These are phyloP conservation scores for Pontederia paniculata DNA, from an alignment of 176 grass and related monocot genomes.

Conservation along the genomic window DNA sequence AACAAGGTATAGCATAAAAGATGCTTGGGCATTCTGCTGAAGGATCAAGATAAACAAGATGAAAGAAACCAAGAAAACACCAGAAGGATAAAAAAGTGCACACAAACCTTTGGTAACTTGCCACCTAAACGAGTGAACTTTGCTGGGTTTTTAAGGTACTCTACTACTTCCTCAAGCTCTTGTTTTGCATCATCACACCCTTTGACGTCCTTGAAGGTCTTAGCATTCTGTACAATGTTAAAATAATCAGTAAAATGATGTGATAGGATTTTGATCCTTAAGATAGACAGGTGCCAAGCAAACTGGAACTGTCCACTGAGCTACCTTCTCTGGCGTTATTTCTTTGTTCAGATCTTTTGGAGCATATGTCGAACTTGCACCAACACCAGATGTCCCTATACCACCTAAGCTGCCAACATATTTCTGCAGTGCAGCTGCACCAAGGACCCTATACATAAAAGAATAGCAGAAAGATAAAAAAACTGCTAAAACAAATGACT, in stretches of 20 bases:
- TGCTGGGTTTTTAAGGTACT: slow-evolving; percentile 90
- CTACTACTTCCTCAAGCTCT: slow-evolving; percentile 96
- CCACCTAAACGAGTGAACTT: slow-evolving; percentile 98
- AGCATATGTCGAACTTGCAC: slow-evolving; percentile 67
- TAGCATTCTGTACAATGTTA: slow-evolving; percentile 47
- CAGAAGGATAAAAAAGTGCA: neutral
- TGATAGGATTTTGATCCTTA: no score
- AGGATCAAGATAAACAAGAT: no score
- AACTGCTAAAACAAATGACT: slow-evolving; percentile 5
- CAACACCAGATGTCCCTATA: slow-evolving; percentile 76
- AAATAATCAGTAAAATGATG: neutral
- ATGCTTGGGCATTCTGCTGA: no score
- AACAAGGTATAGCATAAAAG: no score
- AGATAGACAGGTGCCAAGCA: no score
- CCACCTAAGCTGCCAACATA: slow-evolving; percentile 94
- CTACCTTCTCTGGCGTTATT: slow-evolving; percentile 89
- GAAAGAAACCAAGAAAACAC: no score
- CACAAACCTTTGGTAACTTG: slow-evolving; percentile 85
- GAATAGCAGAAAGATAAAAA: slow-evolving; percentile 6
- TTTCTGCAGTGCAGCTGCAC: slow-evolving; percentile 62
- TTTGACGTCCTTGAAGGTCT: slow-evolving; percentile 99
- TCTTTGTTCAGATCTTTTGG: slow-evolving; percentile 95
- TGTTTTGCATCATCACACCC: slow-evolving; percentile 98
- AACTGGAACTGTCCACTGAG: no score
- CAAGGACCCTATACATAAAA: slow-evolving; percentile 61